These are phyloP conservation scores for Ustilago loliicola DNA, from an alignment of 1,284 basidiomycete species.

Conservation along the genomic window DNA sequence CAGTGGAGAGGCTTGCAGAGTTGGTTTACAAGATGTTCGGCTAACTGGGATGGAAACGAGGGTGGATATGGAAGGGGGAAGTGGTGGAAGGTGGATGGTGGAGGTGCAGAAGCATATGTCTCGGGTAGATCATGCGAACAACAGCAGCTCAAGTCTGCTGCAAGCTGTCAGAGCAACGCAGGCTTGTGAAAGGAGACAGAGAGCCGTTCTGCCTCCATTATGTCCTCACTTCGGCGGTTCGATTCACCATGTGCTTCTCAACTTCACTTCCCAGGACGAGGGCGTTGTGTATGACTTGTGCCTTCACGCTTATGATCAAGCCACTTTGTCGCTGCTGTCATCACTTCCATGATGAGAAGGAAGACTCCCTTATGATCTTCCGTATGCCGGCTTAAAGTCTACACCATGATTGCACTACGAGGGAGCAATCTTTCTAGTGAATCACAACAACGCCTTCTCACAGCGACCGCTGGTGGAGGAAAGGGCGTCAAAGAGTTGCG, in stretches of 20 bases:
- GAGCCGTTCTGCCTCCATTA: not conserved
- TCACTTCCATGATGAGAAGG: too few species aligned
- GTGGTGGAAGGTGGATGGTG: not conserved
- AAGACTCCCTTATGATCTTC: too few species aligned
- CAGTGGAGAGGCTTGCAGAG: not conserved
- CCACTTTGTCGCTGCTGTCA: too few species aligned
- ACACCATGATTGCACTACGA: too few species aligned
- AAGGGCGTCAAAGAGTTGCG: not conserved
- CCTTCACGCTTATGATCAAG: too few species aligned
- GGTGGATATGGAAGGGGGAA: not conserved
- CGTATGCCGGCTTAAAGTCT: too few species aligned
- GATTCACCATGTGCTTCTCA: not conserved
- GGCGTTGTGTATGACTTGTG: too few species aligned
- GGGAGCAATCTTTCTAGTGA: too few species aligned
- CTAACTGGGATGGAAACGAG: not conserved
- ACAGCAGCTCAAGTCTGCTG: not conserved
- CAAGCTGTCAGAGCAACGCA: not conserved
- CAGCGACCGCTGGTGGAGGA: too few species aligned
- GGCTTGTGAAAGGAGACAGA: not conserved
- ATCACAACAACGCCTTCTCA: too few species aligned
- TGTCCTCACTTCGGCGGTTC: not conserved
- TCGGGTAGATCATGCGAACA: slow-evolving; percentile 6
- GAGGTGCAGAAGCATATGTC: not conserved
- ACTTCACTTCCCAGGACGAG: too few species aligned
- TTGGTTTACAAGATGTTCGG: not conserved